Percentiles rank a stretch among this genome's conserved stretches.
Evolutionary conservation across 1,139 yeast genomes (phyloP).

Genomic region (Yamadazyma diospyri): DNA sequence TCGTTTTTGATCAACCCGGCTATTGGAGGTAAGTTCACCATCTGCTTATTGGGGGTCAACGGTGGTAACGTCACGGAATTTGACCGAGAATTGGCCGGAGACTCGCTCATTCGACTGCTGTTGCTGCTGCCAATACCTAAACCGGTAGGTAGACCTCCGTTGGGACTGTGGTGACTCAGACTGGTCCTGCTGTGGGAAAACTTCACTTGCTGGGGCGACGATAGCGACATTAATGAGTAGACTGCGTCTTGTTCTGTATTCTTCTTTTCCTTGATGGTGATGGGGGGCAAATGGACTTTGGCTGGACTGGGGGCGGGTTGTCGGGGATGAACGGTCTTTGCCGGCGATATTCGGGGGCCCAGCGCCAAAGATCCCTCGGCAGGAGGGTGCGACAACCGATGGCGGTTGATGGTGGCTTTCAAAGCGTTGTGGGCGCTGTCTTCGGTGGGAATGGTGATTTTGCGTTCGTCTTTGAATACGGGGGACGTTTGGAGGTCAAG

Average conservation of each 20-base stretch:
- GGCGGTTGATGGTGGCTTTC: conserved; percentile 29
- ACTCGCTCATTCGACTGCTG: conserved; percentile 2
- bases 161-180: conserved; percentile 15
- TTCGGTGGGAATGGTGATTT: conserved; percentile 26
- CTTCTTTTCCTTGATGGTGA: conserved; percentile 23
- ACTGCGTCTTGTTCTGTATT: conserved; percentile 44
- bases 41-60: conserved; percentile 12
- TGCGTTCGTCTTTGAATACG: conserved; percentile 14
- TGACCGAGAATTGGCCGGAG: conserved; percentile 15
- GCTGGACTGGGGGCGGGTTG: conserved; percentile 4
- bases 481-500: conserved; percentile 23
- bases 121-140: background rate
- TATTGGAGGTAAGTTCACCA: conserved; percentile 27
- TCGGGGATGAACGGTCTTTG: conserved; percentile 10
- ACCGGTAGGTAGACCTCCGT: conserved; percentile 8
- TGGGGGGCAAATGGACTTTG: conserved; percentile 26
- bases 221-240: conserved; percentile 41
- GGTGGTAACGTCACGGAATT: conserved; percentile 20
- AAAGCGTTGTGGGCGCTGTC: conserved; percentile 44
- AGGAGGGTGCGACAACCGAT: conserved; percentile 6
- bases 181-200: conserved; percentile 32
- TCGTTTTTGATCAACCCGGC: conserved; percentile 24
- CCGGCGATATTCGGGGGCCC: conserved; percentile 13
- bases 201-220: conserved; percentile 39
- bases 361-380: conserved; percentile 1